A percentile compares a stretch with the other conserved stretches of the same genome.
phyloP scores from a whole-genome alignment of 495 filamentous ascomycete species.

The Penicillium verhagenii region DNA sequence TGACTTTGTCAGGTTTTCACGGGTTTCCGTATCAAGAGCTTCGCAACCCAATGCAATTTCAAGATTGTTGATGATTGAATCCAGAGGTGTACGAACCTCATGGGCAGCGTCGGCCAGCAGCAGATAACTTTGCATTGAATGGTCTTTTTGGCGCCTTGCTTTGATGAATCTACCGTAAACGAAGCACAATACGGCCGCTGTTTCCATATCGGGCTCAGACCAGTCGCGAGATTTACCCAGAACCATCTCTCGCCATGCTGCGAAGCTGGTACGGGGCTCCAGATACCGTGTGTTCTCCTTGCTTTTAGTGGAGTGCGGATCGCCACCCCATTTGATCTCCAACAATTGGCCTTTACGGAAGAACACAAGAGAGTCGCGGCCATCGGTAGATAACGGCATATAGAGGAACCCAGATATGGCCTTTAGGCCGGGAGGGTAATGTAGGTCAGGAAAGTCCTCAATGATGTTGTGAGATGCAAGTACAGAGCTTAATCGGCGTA shows the following conservation, averaged over 20 bases:
- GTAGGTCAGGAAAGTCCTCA: conserved; percentile 79
- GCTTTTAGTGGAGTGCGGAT: conserved; percentile 67
- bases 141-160: conserved; percentile 92
- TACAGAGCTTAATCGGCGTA: conserved; percentile 74
- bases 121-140: conserved; percentile 76
- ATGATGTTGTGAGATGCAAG: conserved; percentile 73
- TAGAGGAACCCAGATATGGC: conserved; percentile 79
- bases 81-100: conserved; percentile 89
- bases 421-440: conserved; percentile 76
- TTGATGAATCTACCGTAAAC: conserved; percentile 92
- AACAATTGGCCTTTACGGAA: conserved; percentile 77
- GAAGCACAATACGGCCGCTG: conserved; percentile 81
- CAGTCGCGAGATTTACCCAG: conserved; percentile 42
- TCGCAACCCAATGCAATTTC: conserved; percentile 86
- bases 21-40: conserved; percentile 73
- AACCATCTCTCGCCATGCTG: conserved; percentile 35
- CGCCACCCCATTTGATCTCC: conserved; percentile 90
- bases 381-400: conserved; percentile 75
- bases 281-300: conserved; percentile 32
- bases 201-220: conserved; percentile 66
- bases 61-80: conserved; percentile 94
- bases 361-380: conserved; percentile 87
- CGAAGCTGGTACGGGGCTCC: conserved; percentile 37
- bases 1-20: conserved; percentile 75
- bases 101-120: conserved; percentile 90